Evolutionary conservation across 2,329 filamentous ascomycete species (phyloP).

Genomic region (Xylaria multiplex): DNA sequence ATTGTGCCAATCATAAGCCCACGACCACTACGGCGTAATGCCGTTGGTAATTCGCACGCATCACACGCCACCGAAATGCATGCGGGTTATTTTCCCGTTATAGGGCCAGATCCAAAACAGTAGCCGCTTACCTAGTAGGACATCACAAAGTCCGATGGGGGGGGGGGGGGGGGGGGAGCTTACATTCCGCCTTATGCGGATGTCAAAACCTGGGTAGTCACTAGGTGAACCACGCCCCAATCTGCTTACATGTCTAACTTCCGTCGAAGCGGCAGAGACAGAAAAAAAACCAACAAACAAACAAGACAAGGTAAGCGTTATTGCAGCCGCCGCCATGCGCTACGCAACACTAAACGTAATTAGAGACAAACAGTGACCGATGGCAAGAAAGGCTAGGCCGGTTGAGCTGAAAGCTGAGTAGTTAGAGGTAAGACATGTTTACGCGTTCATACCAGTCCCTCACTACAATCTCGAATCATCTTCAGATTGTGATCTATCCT

Average conservation of each 20-base stretch:
- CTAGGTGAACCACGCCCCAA: too few species aligned
- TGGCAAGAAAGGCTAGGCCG: background rate
- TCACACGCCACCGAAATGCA: background rate
- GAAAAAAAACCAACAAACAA: background rate
- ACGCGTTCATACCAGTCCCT: background rate
- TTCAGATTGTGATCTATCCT: background rate
- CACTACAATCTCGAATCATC: too few species aligned
- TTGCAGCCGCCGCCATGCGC: background rate
- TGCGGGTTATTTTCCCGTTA: background rate
- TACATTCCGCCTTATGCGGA: too few species aligned
- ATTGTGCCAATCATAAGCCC: too few species aligned
- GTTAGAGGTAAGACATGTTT: constrained; percentile 1
- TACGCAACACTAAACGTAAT: background rate
- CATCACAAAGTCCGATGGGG: constrained; percentile 1
- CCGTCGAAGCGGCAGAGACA: background rate
- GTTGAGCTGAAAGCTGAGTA: constrained; percentile 17
- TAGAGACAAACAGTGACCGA: background rate
- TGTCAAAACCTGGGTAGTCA: background rate
- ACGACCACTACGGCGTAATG: too few species aligned
- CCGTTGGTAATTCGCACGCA: background rate
- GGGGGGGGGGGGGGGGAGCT: background rate
- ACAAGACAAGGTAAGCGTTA: too few species aligned
- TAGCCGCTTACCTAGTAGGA: background rate
- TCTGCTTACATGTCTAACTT: too few species aligned
- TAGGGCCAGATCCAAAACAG: background rate